Evolutionary conservation across 2,329 filamentous ascomycete genomes (phyloP).

Genomic region (Colletotrichum simmondsii): DNA sequence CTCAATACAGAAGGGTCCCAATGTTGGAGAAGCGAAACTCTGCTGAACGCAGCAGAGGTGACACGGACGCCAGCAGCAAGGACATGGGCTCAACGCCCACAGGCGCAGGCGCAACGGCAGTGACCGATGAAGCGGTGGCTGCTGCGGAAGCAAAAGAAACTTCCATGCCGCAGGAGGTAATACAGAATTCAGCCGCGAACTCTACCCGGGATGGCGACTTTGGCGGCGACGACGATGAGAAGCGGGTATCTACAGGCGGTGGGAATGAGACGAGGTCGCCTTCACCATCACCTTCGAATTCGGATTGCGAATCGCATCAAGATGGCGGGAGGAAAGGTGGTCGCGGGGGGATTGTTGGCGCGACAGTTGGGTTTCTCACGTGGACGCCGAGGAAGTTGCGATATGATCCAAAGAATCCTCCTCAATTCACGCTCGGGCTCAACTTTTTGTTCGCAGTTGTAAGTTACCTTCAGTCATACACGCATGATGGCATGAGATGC

Average conservation of each 20-base stretch:
- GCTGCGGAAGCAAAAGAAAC: not conserved
- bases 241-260: not conserved
- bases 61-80: not conserved
- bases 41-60: not conserved
- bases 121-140: not conserved
- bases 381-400: conserved; percentile 76
- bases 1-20: too few species aligned
- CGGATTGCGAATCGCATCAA: conserved; percentile 7
- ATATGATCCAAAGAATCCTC: conserved; percentile 74
- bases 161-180: not conserved
- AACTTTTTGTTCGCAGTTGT: conserved; percentile 79
- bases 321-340: not conserved
- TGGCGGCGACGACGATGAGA: not conserved
- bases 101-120: not conserved
- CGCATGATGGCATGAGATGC: not conserved
- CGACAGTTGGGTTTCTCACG: conserved; percentile 44
- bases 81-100: not conserved
- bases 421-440: conserved; percentile 73
- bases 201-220: not conserved
- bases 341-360: not conserved
- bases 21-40: conserved; percentile 17
- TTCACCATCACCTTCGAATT: not conserved
- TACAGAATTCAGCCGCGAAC: conserved; percentile 1
- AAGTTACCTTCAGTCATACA: conserved; percentile 29
- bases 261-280: conserved; percentile 15